A percentile compares a stretch with the other conserved stretches of the same genome.
Conservation (phyloP, 441 rosid species). For the Croton setiger region DNA sequence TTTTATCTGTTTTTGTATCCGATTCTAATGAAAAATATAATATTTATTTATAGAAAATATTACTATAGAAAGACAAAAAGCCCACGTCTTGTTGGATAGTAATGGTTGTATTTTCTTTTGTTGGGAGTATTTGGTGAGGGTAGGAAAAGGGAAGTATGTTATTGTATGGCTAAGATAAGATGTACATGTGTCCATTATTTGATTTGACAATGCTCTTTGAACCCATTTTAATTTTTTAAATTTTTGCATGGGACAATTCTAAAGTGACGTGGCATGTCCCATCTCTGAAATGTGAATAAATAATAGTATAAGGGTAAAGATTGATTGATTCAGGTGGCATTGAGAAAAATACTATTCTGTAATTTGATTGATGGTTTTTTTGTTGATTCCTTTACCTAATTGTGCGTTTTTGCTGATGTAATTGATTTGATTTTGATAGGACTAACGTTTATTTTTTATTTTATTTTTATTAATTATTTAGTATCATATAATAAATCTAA, state of each 20-base stretch:
- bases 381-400: neutral
- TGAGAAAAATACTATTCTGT: too few relatives aligned
- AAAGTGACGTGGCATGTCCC: constrained; percentile 13
- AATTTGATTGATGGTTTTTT: neutral
- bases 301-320: neutral
- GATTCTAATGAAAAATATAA: too few relatives aligned
- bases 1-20: too few relatives aligned
- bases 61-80: neutral
- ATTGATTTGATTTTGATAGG: neutral
- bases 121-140: neutral
- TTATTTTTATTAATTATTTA: neutral
- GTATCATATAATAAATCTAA: too few relatives aligned
- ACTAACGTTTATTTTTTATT: neutral
- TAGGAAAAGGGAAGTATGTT: neutral
- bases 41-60: too few relatives aligned
- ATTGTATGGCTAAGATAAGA: neutral
- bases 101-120: constrained; percentile 2
- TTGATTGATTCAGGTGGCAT: constrained; percentile 10
- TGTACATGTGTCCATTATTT: neutral
- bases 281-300: neutral
- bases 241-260: neutral
- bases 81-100: constrained; percentile 5
- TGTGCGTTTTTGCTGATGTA: neutral
- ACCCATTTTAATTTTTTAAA: neutral
- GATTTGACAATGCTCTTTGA: constrained; percentile 8